phyloP scores from a whole-genome alignment of 2,329 filamentous ascomycete genomes.

The Diaporthe velutina region DNA sequence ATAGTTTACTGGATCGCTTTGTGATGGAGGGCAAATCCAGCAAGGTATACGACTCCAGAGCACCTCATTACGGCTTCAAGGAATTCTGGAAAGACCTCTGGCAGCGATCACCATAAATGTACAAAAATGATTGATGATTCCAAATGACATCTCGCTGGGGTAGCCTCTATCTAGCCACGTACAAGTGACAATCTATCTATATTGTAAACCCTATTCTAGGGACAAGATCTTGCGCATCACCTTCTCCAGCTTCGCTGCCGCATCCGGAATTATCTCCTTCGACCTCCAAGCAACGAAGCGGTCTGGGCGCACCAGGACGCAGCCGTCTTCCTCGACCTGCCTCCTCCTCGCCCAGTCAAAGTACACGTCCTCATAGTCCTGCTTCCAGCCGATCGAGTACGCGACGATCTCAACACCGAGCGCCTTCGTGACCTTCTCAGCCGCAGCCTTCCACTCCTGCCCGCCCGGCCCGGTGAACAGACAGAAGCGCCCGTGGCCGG shows the following conservation, averaged over 20 bases:
- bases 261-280: conserved; percentile 35
- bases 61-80: conserved; percentile 85
- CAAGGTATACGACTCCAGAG: conserved; percentile 79
- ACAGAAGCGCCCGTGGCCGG: conserved; percentile 66
- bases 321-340: conserved; percentile 69
- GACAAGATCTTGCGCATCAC: conserved; percentile 42
- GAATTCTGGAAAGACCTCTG: conserved; percentile 92
- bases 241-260: conserved; percentile 42
- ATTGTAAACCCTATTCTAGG: conserved; percentile 11
- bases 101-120: conserved; percentile 42
- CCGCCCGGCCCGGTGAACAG: conserved; percentile 69
- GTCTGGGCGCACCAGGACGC: conserved; percentile 70
- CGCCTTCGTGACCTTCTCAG: conserved; percentile 50
- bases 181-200: conserved; percentile 5
- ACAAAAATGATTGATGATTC: neutral
- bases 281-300: conserved; percentile 68
- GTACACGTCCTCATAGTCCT: conserved; percentile 74
- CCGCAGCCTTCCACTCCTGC: conserved; percentile 65
- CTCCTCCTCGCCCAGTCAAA: conserved; percentile 68
- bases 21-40: conserved; percentile 62
- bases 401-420: conserved; percentile 61
- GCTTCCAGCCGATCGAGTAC: conserved; percentile 67
- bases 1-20: conserved; percentile 74
- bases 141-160: neutral
- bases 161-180: neutral